Evolutionary conservation across 2,329 filamentous ascomycete species (phyloP), one percentile per base, ranked within the genome.

Genomic region (Sclerotinia borealis): DNA sequence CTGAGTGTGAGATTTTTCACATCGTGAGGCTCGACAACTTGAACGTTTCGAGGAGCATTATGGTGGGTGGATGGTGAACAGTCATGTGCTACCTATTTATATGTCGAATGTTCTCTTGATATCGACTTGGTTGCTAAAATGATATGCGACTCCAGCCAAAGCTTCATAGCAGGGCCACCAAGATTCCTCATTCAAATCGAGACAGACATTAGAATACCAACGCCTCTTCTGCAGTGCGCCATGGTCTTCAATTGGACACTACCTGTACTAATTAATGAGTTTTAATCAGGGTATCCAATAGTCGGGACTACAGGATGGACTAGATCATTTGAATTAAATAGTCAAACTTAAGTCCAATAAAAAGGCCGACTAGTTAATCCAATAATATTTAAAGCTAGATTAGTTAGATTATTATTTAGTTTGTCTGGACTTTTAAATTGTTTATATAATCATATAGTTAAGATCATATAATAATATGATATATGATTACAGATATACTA

Each of bases 1-100:
- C 55, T 25, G 31, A 15, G 13, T 66, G 62, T 54, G 49, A 64
- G 3, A 66, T 62, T 59, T 61, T 61, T 17, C 64, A 66, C 50
- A 29, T 52, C 25, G 29, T 66, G 19, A 47, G 19, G 22, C 22
- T 47, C 22, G 43, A 47, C 43, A 22, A 47, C n/a, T n/a, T n/a
- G n/a, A n/a, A n/a, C 6, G 19, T 47, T 25, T 29, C 49, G 10
- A 52, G 25, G 4, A 49, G 25, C 25, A 49, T n/a, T 25, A 49
- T 49, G 8, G 5, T 49, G 25, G 8, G 5, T 49, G 25, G 47
- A 49, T 27, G 29, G 27, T 10, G 8, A n/a, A 31, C 17, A 11
- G 6, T 3, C 17, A 31, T 17, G n/a, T 31, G 17, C 27, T n/a
- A n/a, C 0, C 8, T 5, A 31, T 34, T 50, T 19, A 1, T 34